Conservation (phyloP, 2,329 filamentous ascomycete genomes). For the Penicillium sp. region DNA sequence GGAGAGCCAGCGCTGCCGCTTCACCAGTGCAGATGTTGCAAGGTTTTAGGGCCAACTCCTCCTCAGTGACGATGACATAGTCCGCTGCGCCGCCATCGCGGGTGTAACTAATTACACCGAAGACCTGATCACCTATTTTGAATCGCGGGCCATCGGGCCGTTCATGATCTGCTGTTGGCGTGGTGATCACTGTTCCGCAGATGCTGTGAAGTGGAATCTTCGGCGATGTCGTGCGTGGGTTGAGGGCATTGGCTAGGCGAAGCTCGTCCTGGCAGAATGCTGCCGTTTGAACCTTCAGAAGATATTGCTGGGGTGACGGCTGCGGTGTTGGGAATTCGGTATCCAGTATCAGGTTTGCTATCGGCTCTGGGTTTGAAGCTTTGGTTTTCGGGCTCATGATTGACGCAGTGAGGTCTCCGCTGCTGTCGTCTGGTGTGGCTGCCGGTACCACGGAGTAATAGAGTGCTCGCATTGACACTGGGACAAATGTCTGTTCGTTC, state of each 20-base stretch:
- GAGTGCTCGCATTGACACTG: conserved; percentile 39
- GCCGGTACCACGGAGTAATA: conserved; percentile 32
- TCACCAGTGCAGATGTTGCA: conserved; percentile 35
- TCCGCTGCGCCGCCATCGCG: conserved; percentile 45
- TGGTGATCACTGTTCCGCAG: conserved; percentile 40
- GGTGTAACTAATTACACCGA: conserved; percentile 38
- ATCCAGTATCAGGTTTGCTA: conserved; percentile 30
- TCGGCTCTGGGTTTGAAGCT: conserved; percentile 21
- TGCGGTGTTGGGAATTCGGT: conserved; percentile 37
- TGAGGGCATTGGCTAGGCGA: conserved; percentile 23
- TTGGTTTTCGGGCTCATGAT: conserved; percentile 11
- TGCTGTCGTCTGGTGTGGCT: background rate
- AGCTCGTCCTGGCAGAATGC: conserved; percentile 42
- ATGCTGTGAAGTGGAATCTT: conserved; percentile 44
- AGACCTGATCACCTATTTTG: conserved; percentile 42
- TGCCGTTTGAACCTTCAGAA: conserved; percentile 41
- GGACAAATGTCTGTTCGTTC: conserved; percentile 37
- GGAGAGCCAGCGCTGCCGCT: conserved; percentile 39
- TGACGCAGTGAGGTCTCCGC: background rate
- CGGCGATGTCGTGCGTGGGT: conserved; percentile 29
- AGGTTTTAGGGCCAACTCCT: conserved; percentile 40
- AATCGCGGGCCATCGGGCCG: conserved; percentile 35
- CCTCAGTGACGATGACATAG: conserved; percentile 38
- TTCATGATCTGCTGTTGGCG: conserved; percentile 31
- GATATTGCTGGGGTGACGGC: conserved; percentile 38